phyloP scores from a whole-genome alignment of 768 basidiomycete genomes.

The Mycena pura region DNA sequence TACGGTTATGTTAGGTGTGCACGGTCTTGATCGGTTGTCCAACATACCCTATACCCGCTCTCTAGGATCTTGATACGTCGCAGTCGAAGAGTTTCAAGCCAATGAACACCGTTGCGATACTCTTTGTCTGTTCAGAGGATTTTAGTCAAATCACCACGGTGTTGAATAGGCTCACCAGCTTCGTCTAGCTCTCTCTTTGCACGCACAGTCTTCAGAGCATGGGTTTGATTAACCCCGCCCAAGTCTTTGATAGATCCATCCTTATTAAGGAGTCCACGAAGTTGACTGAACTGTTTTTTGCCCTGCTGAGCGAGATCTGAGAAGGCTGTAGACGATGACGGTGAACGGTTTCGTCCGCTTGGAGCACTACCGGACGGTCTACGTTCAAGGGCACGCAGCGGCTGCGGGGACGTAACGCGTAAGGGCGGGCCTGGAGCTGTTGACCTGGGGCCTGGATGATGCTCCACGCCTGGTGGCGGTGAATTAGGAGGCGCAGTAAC shows the following conservation, averaged over 20 bases:
- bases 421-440: slow-evolving; percentile 53
- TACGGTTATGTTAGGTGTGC: slow-evolving; percentile 34
- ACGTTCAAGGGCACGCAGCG: slow-evolving; percentile 76
- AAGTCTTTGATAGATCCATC: slow-evolving; percentile 69
- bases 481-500: slow-evolving; percentile 41
- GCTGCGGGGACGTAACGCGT: slow-evolving; percentile 74
- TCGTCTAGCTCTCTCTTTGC: slow-evolving; percentile 92
- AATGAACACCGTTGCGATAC: slow-evolving; percentile 88
- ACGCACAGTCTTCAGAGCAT: slow-evolving; percentile 76
- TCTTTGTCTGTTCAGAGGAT: slow-evolving; percentile 70
- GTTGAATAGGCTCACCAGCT: slow-evolving; percentile 61
- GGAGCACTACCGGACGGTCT: slow-evolving; percentile 68
- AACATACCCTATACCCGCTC: slow-evolving; percentile 75
- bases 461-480: slow-evolving; percentile 42
- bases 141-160: slow-evolving; percentile 9
- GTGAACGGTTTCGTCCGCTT: slow-evolving; percentile 70
- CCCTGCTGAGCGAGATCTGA: slow-evolving; percentile 91
- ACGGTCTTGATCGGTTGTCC: neutral
- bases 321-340: slow-evolving; percentile 82
- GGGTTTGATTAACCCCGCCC: slow-evolving; percentile 63
- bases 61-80: slow-evolving; percentile 83
- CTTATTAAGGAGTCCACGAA: slow-evolving; percentile 87
- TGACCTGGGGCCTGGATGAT: slow-evolving; percentile 50
- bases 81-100: slow-evolving; percentile 89
- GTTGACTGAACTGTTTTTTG: slow-evolving; percentile 85